Base-by-base conservation (phyloP, 2,329 filamentous ascomycete species). In the Zymoseptoria ardabiliae region DNA sequence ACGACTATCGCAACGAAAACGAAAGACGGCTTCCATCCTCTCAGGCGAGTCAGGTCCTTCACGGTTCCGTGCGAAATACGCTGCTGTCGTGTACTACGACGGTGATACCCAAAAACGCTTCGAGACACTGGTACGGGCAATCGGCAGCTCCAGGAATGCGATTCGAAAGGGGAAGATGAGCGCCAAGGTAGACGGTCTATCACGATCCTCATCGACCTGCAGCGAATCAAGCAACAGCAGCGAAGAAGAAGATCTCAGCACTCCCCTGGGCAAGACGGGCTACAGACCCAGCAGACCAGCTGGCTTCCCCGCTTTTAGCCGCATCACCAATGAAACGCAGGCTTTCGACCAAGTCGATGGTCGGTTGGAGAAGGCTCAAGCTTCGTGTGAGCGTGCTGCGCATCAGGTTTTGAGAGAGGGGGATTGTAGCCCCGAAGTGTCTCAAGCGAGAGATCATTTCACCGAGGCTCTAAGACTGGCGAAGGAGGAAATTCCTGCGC, bases 61-160 rank as follows among this genome's bases (percentile, higher is more conserved):
- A 10, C 83, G 85, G 62, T 88, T 88, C 71, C 85, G 89, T 57
- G 85, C 85, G 3, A 84, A 88, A 65, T 86, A 82, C 59, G 88
- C 90, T 80, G 87, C 93, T 53, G 86, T 94, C 49, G 89, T 97
- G n/a, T 92, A 91, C 74, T 97, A 97, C 71, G 92, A 97, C 71
- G 90, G 88, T 66, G 87, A 90, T 62, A 87, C 95, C 3, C 91
- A 97, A 71, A 85, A 85, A 55, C 85, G 87, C 48, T 91, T 97
- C 65, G 91, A 96, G 68, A 81, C 87, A 58, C 77, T 96, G 54
- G 91, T 96, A 58, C 87, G 90, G 62, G 88, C 89, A 58, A 86
- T 97, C 41, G 90, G 89, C 4, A 84, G 85, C 1, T 89, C 88
- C 54, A 81, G 92, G 59, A 96, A 96, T 74, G 80, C 90, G 65